phyloP scores from a whole-genome alignment of 1,284 basidiomycete genomes.

The Malassezia yamatoensis region DNA sequence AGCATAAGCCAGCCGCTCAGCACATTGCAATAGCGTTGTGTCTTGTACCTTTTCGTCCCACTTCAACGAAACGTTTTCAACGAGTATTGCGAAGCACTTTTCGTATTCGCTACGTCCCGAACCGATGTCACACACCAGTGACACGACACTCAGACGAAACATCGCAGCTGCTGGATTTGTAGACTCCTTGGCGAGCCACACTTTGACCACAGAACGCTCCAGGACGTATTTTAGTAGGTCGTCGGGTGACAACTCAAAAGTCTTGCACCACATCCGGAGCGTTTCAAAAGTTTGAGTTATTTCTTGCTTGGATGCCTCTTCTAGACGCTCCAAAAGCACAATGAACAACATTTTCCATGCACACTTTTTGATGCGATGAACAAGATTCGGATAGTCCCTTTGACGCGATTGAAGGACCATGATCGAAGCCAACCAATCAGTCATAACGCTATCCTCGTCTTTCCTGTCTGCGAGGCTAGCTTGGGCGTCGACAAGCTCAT shows the following conservation, averaged over 20 bases:
- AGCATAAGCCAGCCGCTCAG: neutral
- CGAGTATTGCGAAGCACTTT: slow-evolving; percentile 6
- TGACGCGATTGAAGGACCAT: neutral
- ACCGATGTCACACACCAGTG: neutral
- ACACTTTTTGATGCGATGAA: neutral
- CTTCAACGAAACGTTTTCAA: slow-evolving; percentile 1
- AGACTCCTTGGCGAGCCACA: slow-evolving; percentile 4
- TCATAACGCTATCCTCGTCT: neutral
- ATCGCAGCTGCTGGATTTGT: neutral
- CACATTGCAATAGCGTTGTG: neutral
- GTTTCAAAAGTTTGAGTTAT: neutral
- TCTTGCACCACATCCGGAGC: neutral
- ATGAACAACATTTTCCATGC: slow-evolving; percentile 3
- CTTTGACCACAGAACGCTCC: neutral
- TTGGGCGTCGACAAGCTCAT: neutral
- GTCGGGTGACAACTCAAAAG: neutral
- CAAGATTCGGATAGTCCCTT: neutral
- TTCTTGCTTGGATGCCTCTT: neutral
- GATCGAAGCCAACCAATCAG: neutral
- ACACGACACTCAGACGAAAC: neutral
- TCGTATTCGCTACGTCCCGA: neutral
- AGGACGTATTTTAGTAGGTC: neutral
- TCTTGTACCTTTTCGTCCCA: neutral
- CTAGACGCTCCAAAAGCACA: slow-evolving; percentile 10
- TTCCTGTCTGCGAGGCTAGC: neutral